These are phyloP conservation scores for Orbilia blumenaviensis DNA, from an alignment of 2,329 filamentous ascomycete genomes.

Conservation along the genomic window DNA sequence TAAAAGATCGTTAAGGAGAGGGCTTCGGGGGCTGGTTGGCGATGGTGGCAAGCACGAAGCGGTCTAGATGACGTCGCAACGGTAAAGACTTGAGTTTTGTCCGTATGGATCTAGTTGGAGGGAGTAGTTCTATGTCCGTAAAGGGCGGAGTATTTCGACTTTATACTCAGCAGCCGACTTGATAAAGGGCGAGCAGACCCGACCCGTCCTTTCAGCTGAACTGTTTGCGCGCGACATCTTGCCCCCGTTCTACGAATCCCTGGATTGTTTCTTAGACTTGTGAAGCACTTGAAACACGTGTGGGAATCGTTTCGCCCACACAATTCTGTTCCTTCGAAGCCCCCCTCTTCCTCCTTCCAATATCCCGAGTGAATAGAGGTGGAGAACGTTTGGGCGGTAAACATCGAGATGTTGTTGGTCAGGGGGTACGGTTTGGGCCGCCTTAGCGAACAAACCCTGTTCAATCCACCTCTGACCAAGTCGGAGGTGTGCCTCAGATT, in stretches of 20 bases:
- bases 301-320: constrained; percentile 43
- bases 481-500: constrained; percentile 49
- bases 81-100: neutral
- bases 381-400: constrained; percentile 26
- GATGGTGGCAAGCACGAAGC: constrained; percentile 27
- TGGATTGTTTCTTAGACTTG: neutral
- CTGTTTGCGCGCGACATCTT: constrained; percentile 30
- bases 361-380: constrained; percentile 30
- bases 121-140: constrained; percentile 1
- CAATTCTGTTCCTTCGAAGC: constrained; percentile 16
- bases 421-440: neutral
- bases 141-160: constrained; percentile 43
- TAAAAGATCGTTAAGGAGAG: constrained; percentile 13
- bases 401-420: constrained; percentile 25
- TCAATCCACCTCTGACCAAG: constrained; percentile 12
- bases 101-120: constrained; percentile 4
- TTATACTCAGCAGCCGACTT: constrained; percentile 31
- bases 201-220: constrained; percentile 7
- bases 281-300: constrained; percentile 41
- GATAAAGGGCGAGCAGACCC: constrained; percentile 28
- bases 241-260: neutral
- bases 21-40: constrained; percentile 11
- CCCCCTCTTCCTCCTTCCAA: constrained; percentile 17
- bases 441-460: constrained; percentile 28
- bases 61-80: constrained; percentile 49